Percentiles rank a stretch among this genome's conserved stretches.
phyloP scores from a whole-genome alignment of 2,329 filamentous ascomycete species.

The Rhynchosporium secalis region DNA sequence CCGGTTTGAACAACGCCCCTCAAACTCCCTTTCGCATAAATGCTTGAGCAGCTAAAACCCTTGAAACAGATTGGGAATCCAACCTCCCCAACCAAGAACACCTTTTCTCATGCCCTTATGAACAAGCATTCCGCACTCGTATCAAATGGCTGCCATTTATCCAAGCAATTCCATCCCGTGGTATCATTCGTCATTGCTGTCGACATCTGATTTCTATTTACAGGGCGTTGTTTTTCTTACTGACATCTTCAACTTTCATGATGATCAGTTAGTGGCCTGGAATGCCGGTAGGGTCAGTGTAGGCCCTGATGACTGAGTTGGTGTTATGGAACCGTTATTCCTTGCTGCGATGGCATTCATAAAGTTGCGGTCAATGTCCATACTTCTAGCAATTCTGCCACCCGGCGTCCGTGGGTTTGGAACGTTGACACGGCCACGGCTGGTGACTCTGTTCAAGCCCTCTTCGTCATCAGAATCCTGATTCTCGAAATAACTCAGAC shows the following conservation, averaged over 20 bases:
- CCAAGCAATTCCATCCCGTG: not conserved
- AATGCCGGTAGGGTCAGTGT: not conserved
- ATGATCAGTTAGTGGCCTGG: not conserved
- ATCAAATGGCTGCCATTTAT: not conserved
- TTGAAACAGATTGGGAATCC: not conserved
- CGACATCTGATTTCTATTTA: not conserved
- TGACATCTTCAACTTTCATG: not conserved
- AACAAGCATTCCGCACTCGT: not conserved
- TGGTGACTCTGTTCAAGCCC: constrained; percentile 30
- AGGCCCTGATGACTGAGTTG: constrained; percentile 1
- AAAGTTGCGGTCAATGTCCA: constrained; percentile 41
- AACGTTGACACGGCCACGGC: constrained; percentile 39
- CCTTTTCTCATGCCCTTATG: constrained; percentile 4
- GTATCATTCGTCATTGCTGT: not conserved
- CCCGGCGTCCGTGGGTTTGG: constrained; percentile 39
- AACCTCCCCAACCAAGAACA: constrained; percentile 5
- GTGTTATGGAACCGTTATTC: constrained; percentile 1
- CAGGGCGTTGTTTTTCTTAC: not conserved
- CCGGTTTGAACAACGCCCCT: constrained; percentile 1
- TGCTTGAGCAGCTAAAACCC: constrained; percentile 1
- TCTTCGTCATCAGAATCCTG: constrained; percentile 38
- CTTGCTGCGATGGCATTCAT: constrained; percentile 27
- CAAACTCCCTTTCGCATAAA: not conserved
- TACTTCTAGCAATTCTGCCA: constrained; percentile 38
- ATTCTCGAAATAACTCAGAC: constrained; percentile 36